Evolutionary conservation across 106 monocot species (phyloP), one percentile per base, ranked within the genome.

Genomic region (Gastrodia elata): DNA sequence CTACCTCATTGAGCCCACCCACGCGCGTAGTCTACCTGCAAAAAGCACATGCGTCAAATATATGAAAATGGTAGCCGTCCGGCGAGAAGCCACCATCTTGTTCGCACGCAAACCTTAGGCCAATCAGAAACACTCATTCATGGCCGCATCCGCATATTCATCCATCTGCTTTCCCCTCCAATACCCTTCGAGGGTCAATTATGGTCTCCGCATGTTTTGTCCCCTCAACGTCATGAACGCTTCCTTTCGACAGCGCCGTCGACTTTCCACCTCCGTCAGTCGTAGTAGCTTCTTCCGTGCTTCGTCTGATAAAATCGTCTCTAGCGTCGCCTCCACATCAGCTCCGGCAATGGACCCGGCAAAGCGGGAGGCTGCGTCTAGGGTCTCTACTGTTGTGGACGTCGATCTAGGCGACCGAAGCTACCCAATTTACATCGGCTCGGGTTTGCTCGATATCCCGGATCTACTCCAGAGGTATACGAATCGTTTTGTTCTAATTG

Each of bases 391-490:
- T 1, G 57, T 93, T 25, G 93, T 99, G 46, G 87, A 99, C 5
- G 98, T 99, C 56, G 91, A 93, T 77, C 79, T 99, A 39, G 98
- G 93, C 2, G 72, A 87, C 64, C 86, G 98, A 56, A 99, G 93
- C 80, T 99, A 99, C 61, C 91, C 93, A 20, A 99, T 99, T 68
- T 99, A 99, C 70, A 99, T 93, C 33, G 98, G 91, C 2, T 70
- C 91, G 2, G 91, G 93, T 9, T 68, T 99, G 27, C 84, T 99
- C 33, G 78, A 99, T 38, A 78, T 91, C 68, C 89, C 89, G 8
- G 81, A 93, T 75, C 88, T 99, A 5, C 87, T 99, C 24, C 98
- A 93, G 88, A 93, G 97, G 97, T 93, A 82, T 39, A 30, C 33
- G 10, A 59, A 33, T 61, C 9, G 18, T 36, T 30, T 64, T 43